Evolutionary conservation across 192 early-diverging fungal genomes (phyloP), one percentile per base, ranked within the genome.

Genomic region (Coemansia sp.): DNA sequence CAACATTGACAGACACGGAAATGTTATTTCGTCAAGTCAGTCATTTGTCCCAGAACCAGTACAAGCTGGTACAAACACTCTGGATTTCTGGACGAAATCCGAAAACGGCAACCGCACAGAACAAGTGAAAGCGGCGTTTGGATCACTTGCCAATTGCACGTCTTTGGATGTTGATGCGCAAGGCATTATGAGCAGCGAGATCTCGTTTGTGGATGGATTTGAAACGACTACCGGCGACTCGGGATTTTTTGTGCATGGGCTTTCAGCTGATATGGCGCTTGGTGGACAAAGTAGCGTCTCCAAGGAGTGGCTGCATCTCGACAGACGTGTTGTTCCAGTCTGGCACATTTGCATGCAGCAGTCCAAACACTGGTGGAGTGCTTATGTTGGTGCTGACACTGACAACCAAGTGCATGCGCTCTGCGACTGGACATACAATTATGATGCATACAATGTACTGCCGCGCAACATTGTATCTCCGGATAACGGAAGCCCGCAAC

Each of bases 281-380:
- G 59, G 71, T 16, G 55, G 34, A 66, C 75, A 82, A 40, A 85
- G 94, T 30, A 86, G 87, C 16, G 86, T 85, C 9, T 74, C 76
- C 15, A 79, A 88, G 52, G 87, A 87, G 31, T 92, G 89, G 61
- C 66, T 94, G 58, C 87, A 87, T 53, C 77, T 80, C 4, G 72
- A 79, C 18, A 85, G 84, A 42, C 56, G 64, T 2, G 68, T 95
- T 20, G 72, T 84, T 55, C 85, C 89, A 9, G 91, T 95, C 9
- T 97, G 93, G 89, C 93, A 94, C 58, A 63, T 95, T 18, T 82
- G 89, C 51, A 64, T 93, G 21, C 89, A 95, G 66, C 86, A 93
- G 77, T 73, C 86, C 52, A 84, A 89, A 63, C 88, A 95, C 74
- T 95, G 92, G 91, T 88, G 87, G 81, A 85, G 90, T 61, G 89